These are phyloP conservation scores for Balamuthia mandrillaris DNA, from an alignment of 208 protist species.

Conservation along the genomic window DNA sequence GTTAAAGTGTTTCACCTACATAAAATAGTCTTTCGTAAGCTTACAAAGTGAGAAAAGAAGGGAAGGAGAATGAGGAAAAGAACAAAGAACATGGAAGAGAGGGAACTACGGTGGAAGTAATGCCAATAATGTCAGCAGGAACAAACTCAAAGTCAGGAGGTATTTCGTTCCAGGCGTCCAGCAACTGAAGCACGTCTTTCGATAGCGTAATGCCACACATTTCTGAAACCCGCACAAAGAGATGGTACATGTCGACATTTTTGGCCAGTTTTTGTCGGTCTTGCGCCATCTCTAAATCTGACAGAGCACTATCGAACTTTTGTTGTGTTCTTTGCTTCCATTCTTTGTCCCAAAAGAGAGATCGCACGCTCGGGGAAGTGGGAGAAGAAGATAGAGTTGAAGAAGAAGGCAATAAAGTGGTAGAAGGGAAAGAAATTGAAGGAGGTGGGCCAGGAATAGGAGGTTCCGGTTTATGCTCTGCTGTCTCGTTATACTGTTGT, in stretches of 20 bases:
- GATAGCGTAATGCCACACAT: conserved; percentile 29
- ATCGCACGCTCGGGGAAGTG: too few relatives aligned
- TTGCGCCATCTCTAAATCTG: too few relatives aligned
- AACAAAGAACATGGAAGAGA: neutral
- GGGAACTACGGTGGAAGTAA: conserved; percentile 6
- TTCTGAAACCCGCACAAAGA: neutral
- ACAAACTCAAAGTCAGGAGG: conserved; percentile 23
- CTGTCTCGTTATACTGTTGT: too few relatives aligned
- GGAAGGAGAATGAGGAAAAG: neutral
- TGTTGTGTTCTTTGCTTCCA: too few relatives aligned
- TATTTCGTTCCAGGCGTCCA: neutral
- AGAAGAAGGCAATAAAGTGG: too few relatives aligned
- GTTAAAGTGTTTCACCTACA: conserved; percentile 34
- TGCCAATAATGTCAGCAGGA: neutral
- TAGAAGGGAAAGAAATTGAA: too few relatives aligned
- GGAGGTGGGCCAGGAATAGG: too few relatives aligned
- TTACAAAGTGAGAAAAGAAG: neutral
- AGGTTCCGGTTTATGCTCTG: too few relatives aligned
- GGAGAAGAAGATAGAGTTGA: too few relatives aligned
- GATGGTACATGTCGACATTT: neutral
- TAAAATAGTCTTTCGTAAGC: neutral
- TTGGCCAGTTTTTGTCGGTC: too few relatives aligned
- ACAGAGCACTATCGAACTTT: too few relatives aligned
- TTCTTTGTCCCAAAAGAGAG: too few relatives aligned
- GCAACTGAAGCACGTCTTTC: neutral